Conservation (phyloP, 495 filamentous ascomycete genomes). For the Glonium stellatum region DNA sequence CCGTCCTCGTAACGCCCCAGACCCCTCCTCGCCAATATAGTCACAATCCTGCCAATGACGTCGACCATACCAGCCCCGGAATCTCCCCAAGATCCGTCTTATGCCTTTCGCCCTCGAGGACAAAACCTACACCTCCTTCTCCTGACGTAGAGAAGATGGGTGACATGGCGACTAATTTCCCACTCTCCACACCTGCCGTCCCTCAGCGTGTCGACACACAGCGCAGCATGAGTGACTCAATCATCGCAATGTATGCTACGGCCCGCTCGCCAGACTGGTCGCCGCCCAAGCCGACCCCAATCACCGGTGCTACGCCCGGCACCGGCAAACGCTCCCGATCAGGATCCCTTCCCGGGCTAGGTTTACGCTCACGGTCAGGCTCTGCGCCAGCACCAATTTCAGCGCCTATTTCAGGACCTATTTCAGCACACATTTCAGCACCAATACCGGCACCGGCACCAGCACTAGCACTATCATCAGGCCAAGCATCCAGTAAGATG, state of each 20-base stretch:
- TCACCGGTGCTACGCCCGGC: neutral
- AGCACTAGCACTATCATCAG: too few relatives aligned
- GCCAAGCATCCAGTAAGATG: neutral
- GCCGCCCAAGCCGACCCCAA: neutral
- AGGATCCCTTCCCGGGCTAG: slow-evolving; percentile 6
- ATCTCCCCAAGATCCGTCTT: slow-evolving; percentile 21
- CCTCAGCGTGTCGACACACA: slow-evolving; percentile 21
- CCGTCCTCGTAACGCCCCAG: slow-evolving; percentile 7
- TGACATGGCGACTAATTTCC: slow-evolving; percentile 21
- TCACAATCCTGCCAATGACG: slow-evolving; percentile 10
- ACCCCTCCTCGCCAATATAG: slow-evolving; percentile 17
- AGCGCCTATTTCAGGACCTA: too few relatives aligned
- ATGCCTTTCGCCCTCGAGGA: slow-evolving; percentile 19
- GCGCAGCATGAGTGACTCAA: slow-evolving; percentile 22
- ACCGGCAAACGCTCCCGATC: slow-evolving; percentile 3
- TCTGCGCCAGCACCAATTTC: too few relatives aligned
- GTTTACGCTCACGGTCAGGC: neutral
- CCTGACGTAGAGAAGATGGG: slow-evolving; percentile 22
- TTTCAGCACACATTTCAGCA: too few relatives aligned
- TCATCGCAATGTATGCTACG: slow-evolving; percentile 18
- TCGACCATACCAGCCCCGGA: slow-evolving; percentile 18
- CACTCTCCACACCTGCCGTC: slow-evolving; percentile 20
- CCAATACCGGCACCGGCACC: too few relatives aligned
- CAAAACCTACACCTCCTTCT: slow-evolving; percentile 25
- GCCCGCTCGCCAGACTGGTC: slow-evolving; percentile 21